These are phyloP conservation scores for Ceratocystis diversiconidia DNA, from an alignment of 2,329 filamentous ascomycete genomes.

Conservation along the genomic window DNA sequence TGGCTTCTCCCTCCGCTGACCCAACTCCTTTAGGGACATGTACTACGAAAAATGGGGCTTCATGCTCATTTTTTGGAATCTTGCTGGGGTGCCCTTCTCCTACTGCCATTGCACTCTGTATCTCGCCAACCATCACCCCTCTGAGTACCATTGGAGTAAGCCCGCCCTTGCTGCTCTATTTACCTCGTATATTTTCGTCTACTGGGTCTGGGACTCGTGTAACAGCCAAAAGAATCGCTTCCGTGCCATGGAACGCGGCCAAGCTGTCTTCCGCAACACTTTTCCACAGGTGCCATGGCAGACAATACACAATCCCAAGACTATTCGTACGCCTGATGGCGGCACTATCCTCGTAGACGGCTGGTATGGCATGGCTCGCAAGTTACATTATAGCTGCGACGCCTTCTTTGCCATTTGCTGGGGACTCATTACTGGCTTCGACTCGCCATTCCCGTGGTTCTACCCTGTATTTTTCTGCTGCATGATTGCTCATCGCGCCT, in stretches of 20 bases:
- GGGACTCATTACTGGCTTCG: conserved; percentile 39
- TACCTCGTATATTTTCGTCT: conserved; percentile 61
- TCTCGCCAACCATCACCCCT: conserved; percentile 68
- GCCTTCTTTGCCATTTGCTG: conserved; percentile 36
- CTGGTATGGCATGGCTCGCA: conserved; percentile 67
- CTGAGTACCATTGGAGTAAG: conserved; percentile 62
- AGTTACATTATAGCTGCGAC: conserved; percentile 38
- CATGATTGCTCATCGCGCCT: conserved; percentile 72
- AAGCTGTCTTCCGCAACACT: conserved; percentile 53
- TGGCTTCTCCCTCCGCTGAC: background rate
- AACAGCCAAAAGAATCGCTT: conserved; percentile 93
- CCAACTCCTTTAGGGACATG: conserved; percentile 49
- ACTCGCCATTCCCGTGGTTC: conserved; percentile 75
- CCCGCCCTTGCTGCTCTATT: conserved; percentile 52
- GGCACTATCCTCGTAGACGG: conserved; percentile 71
- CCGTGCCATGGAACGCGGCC: conserved; percentile 64
- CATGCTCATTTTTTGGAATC: conserved; percentile 97
- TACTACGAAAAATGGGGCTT: conserved; percentile 96
- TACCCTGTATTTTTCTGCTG: conserved; percentile 68
- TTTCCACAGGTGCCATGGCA: conserved; percentile 90
- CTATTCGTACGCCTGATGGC: conserved; percentile 57
- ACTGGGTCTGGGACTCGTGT: conserved; percentile 85
- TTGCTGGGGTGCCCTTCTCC: conserved; percentile 76
- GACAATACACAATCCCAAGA: conserved; percentile 64
- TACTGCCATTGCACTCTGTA: conserved; percentile 93